Conservation (phyloP, 192 early-diverging fungal species). For the Cetraspora pellucida region DNA sequence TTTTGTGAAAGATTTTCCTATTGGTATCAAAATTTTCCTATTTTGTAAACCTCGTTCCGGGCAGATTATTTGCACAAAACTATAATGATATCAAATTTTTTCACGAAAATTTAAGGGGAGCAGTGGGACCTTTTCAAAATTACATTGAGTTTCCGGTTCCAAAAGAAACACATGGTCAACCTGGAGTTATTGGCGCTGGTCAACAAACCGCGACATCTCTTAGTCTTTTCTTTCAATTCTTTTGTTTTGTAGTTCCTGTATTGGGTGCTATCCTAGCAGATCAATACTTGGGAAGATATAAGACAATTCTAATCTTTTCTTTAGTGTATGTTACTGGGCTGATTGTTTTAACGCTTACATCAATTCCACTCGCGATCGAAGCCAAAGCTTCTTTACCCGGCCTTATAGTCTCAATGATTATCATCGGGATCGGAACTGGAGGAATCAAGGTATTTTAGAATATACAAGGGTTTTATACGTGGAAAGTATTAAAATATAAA, state of each 20-base stretch:
- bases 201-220: conserved; percentile 60
- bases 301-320: conserved; percentile 67
- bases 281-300: conserved; percentile 75
- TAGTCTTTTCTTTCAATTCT: conserved; percentile 60
- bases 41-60: no score
- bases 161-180: conserved; percentile 43
- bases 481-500: no score
- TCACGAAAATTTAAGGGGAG: conserved; percentile 39
- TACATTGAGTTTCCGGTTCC: conserved; percentile 54
- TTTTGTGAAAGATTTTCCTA: conserved; percentile 69
- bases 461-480: no score
- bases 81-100: no score
- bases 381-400: conserved; percentile 64
- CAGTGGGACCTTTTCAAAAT: conserved; percentile 58
- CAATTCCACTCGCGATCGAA: conserved; percentile 59
- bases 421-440: conserved; percentile 75
- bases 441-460: conserved; percentile 60
- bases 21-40: conserved; percentile 18
- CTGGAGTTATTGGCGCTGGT: conserved; percentile 54
- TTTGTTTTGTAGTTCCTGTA: conserved; percentile 59
- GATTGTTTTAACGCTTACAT: conserved; percentile 61
- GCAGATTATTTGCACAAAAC: no score
- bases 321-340: conserved; percentile 67
- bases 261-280: conserved; percentile 69
- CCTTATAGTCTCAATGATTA: conserved; percentile 66